Base-by-base conservation (phyloP, 1,139 yeast species). In the Blastobotrys aristatus region DNA sequence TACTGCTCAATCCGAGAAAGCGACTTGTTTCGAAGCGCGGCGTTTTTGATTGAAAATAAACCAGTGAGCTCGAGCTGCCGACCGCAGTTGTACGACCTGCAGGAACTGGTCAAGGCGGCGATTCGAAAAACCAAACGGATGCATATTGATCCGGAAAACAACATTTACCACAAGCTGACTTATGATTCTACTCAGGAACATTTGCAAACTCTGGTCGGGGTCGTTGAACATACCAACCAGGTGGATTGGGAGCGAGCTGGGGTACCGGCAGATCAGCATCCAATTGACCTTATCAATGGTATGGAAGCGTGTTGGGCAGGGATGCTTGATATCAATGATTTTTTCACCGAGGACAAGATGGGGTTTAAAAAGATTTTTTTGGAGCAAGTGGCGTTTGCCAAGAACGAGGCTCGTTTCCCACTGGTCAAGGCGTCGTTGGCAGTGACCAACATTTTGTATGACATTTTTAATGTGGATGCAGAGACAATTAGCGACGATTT, bases 391-490 rank as follows among this genome's bases (percentile, higher is more conserved):
- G 61, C 63, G 17, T 57, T 59, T 44, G 48, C 60, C 20, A 53
- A 52, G 32, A 46, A 55, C 5, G 53, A 54, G 26, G 51, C 62
- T 1, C 57, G 62, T 20, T 71, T 72, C 52, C 76, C 76, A 2
- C 49, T 73, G 21, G 56, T 64, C 10, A 49, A 54, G 34, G 66
- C 71, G 21, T 62, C 67, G 3, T 47, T 62, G 33, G 58, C 63
- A 2, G 58, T 70, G 11, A 58, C 72, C 3, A 50, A 58, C 21
- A 55, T 64, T 36, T 49, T 71, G 27, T 57, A 53, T 30, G 61
- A 57, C 13, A 48, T 66, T 16, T 74, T 77, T 56, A 71, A 70
- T 47, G 60, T 55, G 31, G 49, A 16, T 13, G 20, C 30, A 13
- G 40, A 29, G 18, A 32, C 34, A 33, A 22, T 44, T 20, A 21